Percentiles rank a stretch among this genome's conserved stretches.
Conservation (phyloP, 2,329 filamentous ascomycete genomes). For the Paraphoma sp. region DNA sequence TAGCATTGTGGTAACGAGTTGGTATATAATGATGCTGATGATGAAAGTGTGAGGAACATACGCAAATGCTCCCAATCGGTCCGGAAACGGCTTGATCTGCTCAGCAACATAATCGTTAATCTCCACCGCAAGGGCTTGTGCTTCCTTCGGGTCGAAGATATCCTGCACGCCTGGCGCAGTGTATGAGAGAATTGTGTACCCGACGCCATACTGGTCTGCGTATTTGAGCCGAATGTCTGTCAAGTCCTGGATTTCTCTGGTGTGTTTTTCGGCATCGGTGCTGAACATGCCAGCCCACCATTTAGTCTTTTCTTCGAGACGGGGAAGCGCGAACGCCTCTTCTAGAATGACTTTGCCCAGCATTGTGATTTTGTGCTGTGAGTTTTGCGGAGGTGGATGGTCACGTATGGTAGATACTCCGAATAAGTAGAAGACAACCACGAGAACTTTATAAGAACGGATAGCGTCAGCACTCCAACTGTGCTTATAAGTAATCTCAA, state of each 20-base stretch:
- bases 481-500: too few relatives aligned
- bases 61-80: slow-evolving; percentile 48
- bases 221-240: slow-evolving; percentile 51
- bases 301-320: slow-evolving; percentile 63
- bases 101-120: slow-evolving; percentile 57
- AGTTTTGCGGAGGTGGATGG: background rate
- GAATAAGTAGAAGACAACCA: too few relatives aligned
- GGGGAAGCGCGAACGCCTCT: slow-evolving; percentile 67
- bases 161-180: slow-evolving; percentile 59
- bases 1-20: background rate
- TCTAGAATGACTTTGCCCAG: slow-evolving; percentile 68
- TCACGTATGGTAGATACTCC: too few relatives aligned
- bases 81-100: slow-evolving; percentile 50
- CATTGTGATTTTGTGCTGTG: slow-evolving; percentile 48
- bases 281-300: slow-evolving; percentile 69
- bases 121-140: slow-evolving; percentile 52
- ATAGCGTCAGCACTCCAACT: too few relatives aligned
- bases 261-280: slow-evolving; percentile 64
- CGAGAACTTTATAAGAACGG: too few relatives aligned
- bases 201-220: slow-evolving; percentile 55
- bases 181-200: slow-evolving; percentile 57
- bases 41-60: background rate
- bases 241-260: slow-evolving; percentile 61
- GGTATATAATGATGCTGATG: background rate
- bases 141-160: slow-evolving; percentile 53